Evolutionary conservation across 2,329 filamentous ascomycete genomes (phyloP), one percentile per base, ranked within the genome.

Genomic region (Chaetoscypha palmicola): DNA sequence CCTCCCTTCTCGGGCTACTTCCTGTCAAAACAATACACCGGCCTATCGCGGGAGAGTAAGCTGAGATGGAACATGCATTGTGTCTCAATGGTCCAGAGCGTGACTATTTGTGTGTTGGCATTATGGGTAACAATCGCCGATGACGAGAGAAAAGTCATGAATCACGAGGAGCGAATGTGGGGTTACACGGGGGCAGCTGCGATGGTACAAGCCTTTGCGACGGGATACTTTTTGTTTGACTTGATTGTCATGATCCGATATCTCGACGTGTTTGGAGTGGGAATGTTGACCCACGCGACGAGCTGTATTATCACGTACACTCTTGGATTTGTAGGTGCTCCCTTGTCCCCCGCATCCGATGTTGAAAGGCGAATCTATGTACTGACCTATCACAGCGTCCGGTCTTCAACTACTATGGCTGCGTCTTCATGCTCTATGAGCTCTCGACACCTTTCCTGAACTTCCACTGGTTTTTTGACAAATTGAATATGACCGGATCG

Each of bases 391-490:
- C 9, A 23, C 58, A 91, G 86, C 74, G 84, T 43, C 86, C 86
- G 2, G 88, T 90, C 56, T 72, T 88, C 56, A 89, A 90, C 67
- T 89, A 81, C 68, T 92, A 91, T 64, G 83, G 77, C 44, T 74
- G 75, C 41, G 76, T 78, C 48, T 92, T 92, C 65, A 85, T 91
- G 58, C 79, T 92, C 41, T 91, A 88, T 74, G 86, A 92, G 64
- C 74, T 92, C 20, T 89, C 84, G 12, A 85, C 82, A 2, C 86
- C 86, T 5, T 89, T 91, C 62, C 74, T 91, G 47, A 92, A 92
- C 61, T 75, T 91, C 56, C 86, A 92, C 68, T 92, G 86, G 86
- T 91, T 92, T 68, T 85, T 83, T 66, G 86, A 91, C 65, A 91
- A 92, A 67, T 67, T 90, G 46, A 74, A 77, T 57, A 79, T 87